A percentile compares a stretch with the other conserved stretches of the same genome.
Evolutionary conservation across 257 asterid species (phyloP).

Genomic region (Capsicum pubescens): DNA sequence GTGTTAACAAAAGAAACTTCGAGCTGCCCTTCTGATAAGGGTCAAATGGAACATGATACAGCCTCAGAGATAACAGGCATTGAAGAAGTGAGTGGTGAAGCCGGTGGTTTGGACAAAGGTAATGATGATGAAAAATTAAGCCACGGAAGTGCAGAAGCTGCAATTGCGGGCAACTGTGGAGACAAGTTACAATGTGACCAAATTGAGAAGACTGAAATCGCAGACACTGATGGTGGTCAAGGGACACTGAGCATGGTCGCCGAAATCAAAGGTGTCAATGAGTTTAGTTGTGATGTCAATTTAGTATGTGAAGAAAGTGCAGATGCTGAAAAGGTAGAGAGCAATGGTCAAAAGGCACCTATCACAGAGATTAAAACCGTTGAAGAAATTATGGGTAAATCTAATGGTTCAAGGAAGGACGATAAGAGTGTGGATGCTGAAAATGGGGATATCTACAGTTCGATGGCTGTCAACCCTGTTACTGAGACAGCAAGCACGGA

Average conservation of each 20-base stretch:
- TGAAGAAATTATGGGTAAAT: conserved; percentile 23
- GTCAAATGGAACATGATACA: conserved; percentile 10
- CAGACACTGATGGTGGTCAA: conserved; percentile 1
- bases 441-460: conserved; percentile 16
- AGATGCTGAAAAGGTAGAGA: conserved; percentile 17
- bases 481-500: not conserved
- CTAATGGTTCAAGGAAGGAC: conserved; percentile 15
- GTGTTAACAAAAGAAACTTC: conserved; percentile 5
- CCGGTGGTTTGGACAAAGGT: not conserved
- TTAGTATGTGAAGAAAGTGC: conserved; percentile 21
- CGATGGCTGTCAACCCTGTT: not conserved
- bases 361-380: conserved; percentile 6
- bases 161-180: not conserved
- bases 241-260: not conserved
- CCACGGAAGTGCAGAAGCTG: not conserved
- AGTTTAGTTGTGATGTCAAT: not conserved
- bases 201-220: not conserved
- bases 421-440: conserved; percentile 13
- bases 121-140: not conserved
- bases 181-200: conserved; percentile 5
- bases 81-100: conserved; percentile 6
- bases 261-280: conserved; percentile 18
- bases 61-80: not conserved
- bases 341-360: not conserved
- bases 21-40: not conserved